Evolutionary conservation across 2,329 filamentous ascomycete species (phyloP), one percentile per base, ranked within the genome.

Genomic region (Chalaropsis ovoidea): DNA sequence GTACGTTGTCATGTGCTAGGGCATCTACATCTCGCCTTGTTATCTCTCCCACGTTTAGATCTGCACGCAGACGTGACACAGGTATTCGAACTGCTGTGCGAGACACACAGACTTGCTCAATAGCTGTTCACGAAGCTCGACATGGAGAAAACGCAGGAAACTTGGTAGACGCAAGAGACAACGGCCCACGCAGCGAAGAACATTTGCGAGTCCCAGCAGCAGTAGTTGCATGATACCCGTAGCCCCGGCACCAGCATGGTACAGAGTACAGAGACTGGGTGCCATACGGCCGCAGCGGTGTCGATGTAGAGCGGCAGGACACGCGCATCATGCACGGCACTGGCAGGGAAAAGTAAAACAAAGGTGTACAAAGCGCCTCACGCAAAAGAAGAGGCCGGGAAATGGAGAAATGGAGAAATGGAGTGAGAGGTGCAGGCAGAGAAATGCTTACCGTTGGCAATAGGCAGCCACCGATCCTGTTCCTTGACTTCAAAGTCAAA

Each of bases 401-500:
- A 70, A 58, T 17, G 15, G 15, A 17, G 24, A 19, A 35, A n/a
- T n/a, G 54, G 31, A n/a, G n/a, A n/a, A n/a, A n/a, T n/a, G 2
- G 15, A 2, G 54, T 10, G 27, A n/a, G 43, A 17, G 54, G 39
- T 58, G 27, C 24, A 27, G 24, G 71, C 71, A 70, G 70, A 72
- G 70, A 70, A 70, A 45, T 78, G 94, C 94, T 84, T 84, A 99
- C 94, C 94, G 91, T 99, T 99, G 80, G 94, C 94, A 84, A 99
- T 99, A 76, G 94, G 94, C 76, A 99, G 85, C 94, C 94, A 99
- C 82, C 94, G 83, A 79, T 99, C 94, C 79, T 99, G 94, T 79
- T 99, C 94, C 83, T 97, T 97, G 78, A 97, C 93, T 80, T 97
- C 93, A 76, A 96, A 96, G 80, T 97, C 93, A 75, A 90, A 90